Base-by-base conservation (phyloP, 805 yeast species). In the Monosporozyma aerobia region DNA sequence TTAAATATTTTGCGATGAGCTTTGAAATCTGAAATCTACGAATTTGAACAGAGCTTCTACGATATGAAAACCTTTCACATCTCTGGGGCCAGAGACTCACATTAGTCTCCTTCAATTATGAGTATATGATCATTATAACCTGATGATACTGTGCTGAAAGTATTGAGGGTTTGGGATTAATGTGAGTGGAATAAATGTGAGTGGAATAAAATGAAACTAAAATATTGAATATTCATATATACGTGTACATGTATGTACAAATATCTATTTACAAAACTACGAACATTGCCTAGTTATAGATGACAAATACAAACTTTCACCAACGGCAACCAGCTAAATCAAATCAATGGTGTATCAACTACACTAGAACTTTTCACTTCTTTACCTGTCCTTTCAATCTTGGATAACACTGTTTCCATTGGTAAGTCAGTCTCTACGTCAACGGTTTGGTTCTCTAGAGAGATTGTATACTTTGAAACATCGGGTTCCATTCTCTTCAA, bases 321-420 rank as follows among this genome's bases (percentile, higher is more conserved):
- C 19, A 19, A 19, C 19, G 19, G 19, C 19, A 19, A 19, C 19
- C 14, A 7, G 6, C 3, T 19, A 6, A n/a, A 1, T 13, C 84
- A 63, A 45, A 76, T 72, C 13, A 47, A 47, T n/a, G 49, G 49
- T 5, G 30, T 23, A 5, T 33, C 29, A 9, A 47, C 13, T 2
- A 47, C 27, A 61, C 77, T 77, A 11, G 96, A 96, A 32, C 76
- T 74, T 47, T 77, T 73, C 54, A 92, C 85, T 61, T 81, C 81
- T 74, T 92, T 92, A 39, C 98, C 98, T 1, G 98, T 90, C 75
- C 92, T 92, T 56, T 83, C 73, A 57, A 92, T 92, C 53, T 89
- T 82, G 51, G 77, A 82, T 52, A 83, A 75, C n/a, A 94, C 90
- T 2, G 84, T 79, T 49, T 90, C 95, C 64, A 86, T 89, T 50